Base-by-base conservation (phyloP, 805 yeast species). In the Pichia californica region DNA sequence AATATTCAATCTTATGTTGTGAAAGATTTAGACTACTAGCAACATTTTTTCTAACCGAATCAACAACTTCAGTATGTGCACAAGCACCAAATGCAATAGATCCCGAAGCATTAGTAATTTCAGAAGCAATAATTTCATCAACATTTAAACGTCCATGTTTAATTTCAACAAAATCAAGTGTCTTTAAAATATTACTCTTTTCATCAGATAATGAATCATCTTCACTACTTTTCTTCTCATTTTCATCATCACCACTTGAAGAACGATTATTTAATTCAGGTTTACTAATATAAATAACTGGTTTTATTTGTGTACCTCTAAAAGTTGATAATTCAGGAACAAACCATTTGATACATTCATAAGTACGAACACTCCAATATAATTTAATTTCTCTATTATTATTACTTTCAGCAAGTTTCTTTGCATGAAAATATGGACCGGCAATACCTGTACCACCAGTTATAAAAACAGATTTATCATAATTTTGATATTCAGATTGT, bases 391-490 rank as follows among this genome's bases (percentile, higher is more conserved):
- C 56, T 23, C 62, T 67, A 35, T 63, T 60, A 2, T 63, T 41
- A 31, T 63, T 57, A 11, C 53, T 45, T 9, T 48, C 25, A 7
- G 66, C 71, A 13, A 63, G 45, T 19, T 55, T 56, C 33, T 41
- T 27, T n/a, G 67, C 71, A 53, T 73, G 76, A 15, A 71, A 64
- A 49, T 62, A 71, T 29, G 72, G 66, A 39, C 79, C 85, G 1
- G 91, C 80, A 40, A 84, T 67, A 42, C 93, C 94, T 43, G 78
- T 78, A 28, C 93, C 91, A 38, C 88, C 89, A 8, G 89, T 83
- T 19, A 83, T 48, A 36, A 81, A 69, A 7, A 81, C 68, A 6
- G 80, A 73, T 44, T 74, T 71, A 39, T 77, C 73, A 52, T 72
- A 81, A 35, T 66, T 62, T 21, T 66, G 67, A 21, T 77, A 68